Percentiles rank a stretch among this genome's conserved stretches.
These are phyloP conservation scores for Cladophialophora yegresii DNA, from an alignment of 2,329 filamentous ascomycete species.

Conservation along the genomic window DNA sequence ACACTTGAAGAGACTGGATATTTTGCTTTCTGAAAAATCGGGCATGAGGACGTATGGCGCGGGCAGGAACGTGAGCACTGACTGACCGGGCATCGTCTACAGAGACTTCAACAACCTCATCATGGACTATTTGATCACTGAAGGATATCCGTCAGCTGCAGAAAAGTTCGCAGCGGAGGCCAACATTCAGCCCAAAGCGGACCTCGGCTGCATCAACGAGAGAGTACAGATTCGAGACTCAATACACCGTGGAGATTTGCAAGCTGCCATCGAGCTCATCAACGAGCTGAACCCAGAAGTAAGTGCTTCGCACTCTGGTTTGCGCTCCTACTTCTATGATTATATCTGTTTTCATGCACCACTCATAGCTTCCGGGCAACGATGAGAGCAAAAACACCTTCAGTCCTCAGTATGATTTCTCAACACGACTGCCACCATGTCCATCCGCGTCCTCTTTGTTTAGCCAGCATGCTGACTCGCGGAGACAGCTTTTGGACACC, in stretches of 20 bases:
- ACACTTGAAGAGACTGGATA: slow-evolving; percentile 81
- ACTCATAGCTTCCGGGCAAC: slow-evolving; percentile 90
- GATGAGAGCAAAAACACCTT: slow-evolving; percentile 85
- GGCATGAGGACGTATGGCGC: slow-evolving; percentile 2
- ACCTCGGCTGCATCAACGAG: slow-evolving; percentile 71
- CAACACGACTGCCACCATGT: slow-evolving; percentile 33
- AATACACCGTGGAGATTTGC: slow-evolving; percentile 83
- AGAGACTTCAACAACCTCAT: slow-evolving; percentile 96
- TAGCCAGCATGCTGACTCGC: slow-evolving; percentile 12
- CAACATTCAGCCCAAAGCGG: slow-evolving; percentile 74
- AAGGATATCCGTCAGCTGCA: slow-evolving; percentile 90
- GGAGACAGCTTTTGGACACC: slow-evolving; percentile 75
- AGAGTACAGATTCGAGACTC: slow-evolving; percentile 80
- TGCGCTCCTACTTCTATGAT: slow-evolving; percentile 69
- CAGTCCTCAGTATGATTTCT: slow-evolving; percentile 82
- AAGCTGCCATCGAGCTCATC: slow-evolving; percentile 79
- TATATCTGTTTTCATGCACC: slow-evolving; percentile 99
- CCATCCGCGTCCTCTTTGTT: slow-evolving; percentile 8
- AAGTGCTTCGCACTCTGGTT: slow-evolving; percentile 46
- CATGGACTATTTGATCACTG: slow-evolving; percentile 94
- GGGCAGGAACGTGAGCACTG: slow-evolving; percentile 11
- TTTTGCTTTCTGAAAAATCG: slow-evolving; percentile 68
- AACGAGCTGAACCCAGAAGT: slow-evolving; percentile 93
- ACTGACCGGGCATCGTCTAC: slow-evolving; percentile 37
- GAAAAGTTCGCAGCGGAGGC: slow-evolving; percentile 93